Evolutionary conservation across 768 basidiomycete genomes (phyloP).

Genomic region (Hemileccinum impolitum): DNA sequence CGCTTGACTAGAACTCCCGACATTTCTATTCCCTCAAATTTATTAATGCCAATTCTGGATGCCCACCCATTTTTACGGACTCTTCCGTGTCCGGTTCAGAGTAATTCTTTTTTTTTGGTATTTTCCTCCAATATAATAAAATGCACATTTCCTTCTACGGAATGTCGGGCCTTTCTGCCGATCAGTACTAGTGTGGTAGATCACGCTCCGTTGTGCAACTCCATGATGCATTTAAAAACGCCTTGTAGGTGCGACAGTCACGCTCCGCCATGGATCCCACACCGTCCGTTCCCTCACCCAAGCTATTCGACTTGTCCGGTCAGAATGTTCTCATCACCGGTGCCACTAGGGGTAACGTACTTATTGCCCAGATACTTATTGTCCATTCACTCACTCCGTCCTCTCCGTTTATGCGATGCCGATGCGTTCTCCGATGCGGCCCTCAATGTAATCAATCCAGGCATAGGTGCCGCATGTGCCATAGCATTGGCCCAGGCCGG

Average conservation of each 20-base stretch:
- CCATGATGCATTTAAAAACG: conserved; percentile 23
- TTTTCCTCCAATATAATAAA: conserved; percentile 5
- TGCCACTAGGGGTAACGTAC: conserved; percentile 63
- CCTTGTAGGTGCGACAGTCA: conserved; percentile 3
- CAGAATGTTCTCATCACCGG: conserved; percentile 78
- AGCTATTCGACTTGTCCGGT: conserved; percentile 65
- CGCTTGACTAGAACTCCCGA: conserved; percentile 18
- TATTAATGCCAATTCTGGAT: conserved; percentile 23
- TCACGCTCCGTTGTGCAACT: conserved; percentile 6
- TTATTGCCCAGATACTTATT: conserved; percentile 17
- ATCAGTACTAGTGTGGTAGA: conserved; percentile 31
- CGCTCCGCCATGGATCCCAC: conserved; percentile 48
- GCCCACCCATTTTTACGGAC: conserved; percentile 7
- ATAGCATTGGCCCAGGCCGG: conserved; percentile 54
- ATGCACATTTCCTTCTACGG: conserved; percentile 14
- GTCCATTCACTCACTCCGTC: conserved; percentile 5
- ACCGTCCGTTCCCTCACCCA: conserved; percentile 44
- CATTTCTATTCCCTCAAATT: conserved; percentile 20
- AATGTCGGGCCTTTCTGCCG: conserved; percentile 28
- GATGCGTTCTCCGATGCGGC: conserved; percentile 8
- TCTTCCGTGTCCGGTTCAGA: conserved; percentile 12
- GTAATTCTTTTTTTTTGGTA: conserved; percentile 9
- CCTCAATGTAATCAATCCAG: conserved; percentile 28
- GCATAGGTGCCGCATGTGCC: conserved; percentile 55
- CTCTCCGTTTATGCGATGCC: conserved; percentile 13